Base-by-base conservation (phyloP, 805 yeast genomes). In the Kodamaea laetipori region DNA sequence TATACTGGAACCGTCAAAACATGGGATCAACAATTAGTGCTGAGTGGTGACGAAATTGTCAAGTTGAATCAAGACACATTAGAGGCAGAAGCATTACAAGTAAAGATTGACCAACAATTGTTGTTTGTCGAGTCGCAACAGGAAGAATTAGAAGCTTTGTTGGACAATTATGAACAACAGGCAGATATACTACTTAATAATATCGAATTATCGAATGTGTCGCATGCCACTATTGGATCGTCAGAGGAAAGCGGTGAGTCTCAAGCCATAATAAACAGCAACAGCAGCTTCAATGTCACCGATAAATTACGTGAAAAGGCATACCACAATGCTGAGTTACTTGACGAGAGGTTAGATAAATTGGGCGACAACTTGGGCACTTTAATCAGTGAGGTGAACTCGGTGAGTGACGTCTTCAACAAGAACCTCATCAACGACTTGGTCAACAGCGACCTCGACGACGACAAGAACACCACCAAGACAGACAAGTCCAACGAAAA, bases 291-390 rank as follows among this genome's bases (percentile, higher is more conserved):
- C 13, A 64, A 76, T 49, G 76, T 81, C 7, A 80, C 86, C 41
- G 97, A 92, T 60, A 86, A 85, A 61, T 86, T 89, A 58, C 81
- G 99, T 60, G 92, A 85, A 58, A 85, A 85, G 52, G 95, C 96
- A 0, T 94, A 92, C 62, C 81, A 78, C 49, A 78, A 90, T 24
- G 97, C 98, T 0, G 95, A 90, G 58, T 71, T 81, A 32, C 70
- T 94, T 49, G 95, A 88, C 60, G 90, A 83, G 53, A 86, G 85
- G 57, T 68, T 94, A 48, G 95, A 85, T 52, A 68, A 77, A 9
- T 71, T 94, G 58, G 95, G 95, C 6, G 73, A 79, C 25, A 90
- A 88, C 58, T 76, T 90, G 54, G 68, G 86, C 2, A 77, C 90
- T 0, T 71, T 90, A 57, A 86, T 90, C 36, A 76, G 78, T 17